Evolutionary conservation across 495 filamentous ascomycete species (phyloP).

Genomic region (Penicillium nucicola): DNA sequence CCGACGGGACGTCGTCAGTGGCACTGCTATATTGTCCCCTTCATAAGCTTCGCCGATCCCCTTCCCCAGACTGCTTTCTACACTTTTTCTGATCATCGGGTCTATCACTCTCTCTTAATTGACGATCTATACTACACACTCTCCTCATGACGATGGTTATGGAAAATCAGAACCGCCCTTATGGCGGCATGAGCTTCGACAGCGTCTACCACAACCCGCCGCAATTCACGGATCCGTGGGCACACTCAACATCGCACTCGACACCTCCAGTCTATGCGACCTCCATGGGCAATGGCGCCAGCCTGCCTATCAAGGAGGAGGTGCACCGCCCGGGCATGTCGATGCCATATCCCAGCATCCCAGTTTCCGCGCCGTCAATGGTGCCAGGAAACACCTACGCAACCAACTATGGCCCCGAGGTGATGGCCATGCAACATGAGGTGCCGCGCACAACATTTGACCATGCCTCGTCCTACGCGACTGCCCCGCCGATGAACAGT

Average conservation of each 20-base stretch:
- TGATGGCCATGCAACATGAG: conserved; percentile 72
- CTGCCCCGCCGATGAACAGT: conserved; percentile 64
- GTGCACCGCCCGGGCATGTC: conserved; percentile 60
- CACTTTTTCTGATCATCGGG: conserved; percentile 27
- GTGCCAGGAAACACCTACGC: conserved; percentile 69
- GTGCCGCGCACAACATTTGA: conserved; percentile 52
- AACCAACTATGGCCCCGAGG: conserved; percentile 62
- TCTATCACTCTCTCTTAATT: conserved; percentile 35
- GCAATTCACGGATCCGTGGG: conserved; percentile 94
- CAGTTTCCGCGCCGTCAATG: conserved; percentile 68
- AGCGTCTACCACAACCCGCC: conserved; percentile 70
- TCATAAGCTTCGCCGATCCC: conserved; percentile 82
- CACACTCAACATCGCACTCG: conserved; percentile 54
- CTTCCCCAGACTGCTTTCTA: conserved; percentile 46
- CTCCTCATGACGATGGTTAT: conserved; percentile 80
- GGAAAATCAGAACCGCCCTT: conserved; percentile 78
- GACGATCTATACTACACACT: conserved; percentile 10
- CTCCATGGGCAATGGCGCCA: conserved; percentile 54
- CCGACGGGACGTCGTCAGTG: conserved; percentile 48
- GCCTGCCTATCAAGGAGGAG: conserved; percentile 56
- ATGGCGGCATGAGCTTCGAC: conserved; percentile 80
- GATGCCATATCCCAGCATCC: conserved; percentile 69
- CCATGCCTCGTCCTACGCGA: conserved; percentile 61
- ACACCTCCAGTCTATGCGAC: conserved; percentile 54
- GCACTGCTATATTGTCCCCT: conserved; percentile 40